Base-by-base conservation (phyloP, 495 filamentous ascomycete genomes). In the Talaromyces ruber region DNA sequence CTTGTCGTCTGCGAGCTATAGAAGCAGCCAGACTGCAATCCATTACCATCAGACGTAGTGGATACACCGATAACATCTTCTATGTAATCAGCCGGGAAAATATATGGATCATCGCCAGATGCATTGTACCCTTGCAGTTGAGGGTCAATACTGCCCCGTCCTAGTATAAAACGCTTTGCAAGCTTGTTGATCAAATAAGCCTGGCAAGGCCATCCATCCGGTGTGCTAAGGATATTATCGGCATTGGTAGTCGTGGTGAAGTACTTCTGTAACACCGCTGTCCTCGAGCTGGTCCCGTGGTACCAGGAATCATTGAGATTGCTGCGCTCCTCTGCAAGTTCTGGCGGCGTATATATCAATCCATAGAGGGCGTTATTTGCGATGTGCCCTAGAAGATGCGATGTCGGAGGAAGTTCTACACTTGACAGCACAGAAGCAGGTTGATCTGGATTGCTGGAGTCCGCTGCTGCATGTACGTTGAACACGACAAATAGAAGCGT, bases 291-390 rank as follows among this genome's bases (percentile, higher is more conserved):
- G 8, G 60, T 50, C 43, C 70, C 64, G 0, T 72, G 63, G 68
- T 79, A 86, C 86, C 85, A 89, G 1, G 81, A 80, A 8, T 70
- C 66, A 67, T 87, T 86, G 12, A 89, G 67, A 64, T 88, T 77
- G 54, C 66, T 72, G 39, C 86, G 75, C 22, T 87, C 77, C 4
- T 71, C 63, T 12, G 58, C 61, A 5, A 86, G 76, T 43, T 78
- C 66, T 5, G 70, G 53, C 0, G 81, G 82, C 11, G 76, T 84
- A 63, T 86, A 89, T 0, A 88, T 66, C 62, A 81, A 85, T 5
- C 68, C 34, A 0, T 73, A 73, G 0, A 86, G 69, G 30, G 74
- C 77, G 0, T 64, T 50, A 24, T 74, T 64, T 18, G 86, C 45
- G 1, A 75, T 62, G 18, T 63, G 66, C 60, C 74, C 76, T 9